Evolutionary conservation across 768 basidiomycete genomes (phyloP), one percentile per base, ranked within the genome.

Genomic region (Pulveroboletus ravenelii): DNA sequence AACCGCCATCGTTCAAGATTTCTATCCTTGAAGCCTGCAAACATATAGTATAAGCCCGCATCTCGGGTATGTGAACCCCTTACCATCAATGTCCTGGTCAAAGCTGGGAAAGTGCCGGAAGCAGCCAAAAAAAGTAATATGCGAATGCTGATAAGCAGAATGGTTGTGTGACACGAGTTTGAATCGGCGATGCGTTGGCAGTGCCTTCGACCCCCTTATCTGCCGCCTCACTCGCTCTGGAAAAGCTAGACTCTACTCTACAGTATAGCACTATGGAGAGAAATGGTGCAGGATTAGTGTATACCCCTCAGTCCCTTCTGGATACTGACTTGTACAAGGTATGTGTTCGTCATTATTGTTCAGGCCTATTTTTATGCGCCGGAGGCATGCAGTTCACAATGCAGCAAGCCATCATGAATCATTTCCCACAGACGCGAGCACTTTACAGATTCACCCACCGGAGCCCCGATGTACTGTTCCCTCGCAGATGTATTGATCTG

Each of bases 301-400:
- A 61, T 30, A 54, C 37, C 5, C 61, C 56, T 35, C 53, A 17
- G 27, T 93, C 91, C 14, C 73, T 97, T 45, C 77, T 97, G 40
- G 95, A 97, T 67, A 93, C 93, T 0, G 95, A 97, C 68, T 71
- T 95, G 29, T 97, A 97, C 81, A 98, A 95, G 80, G 92, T 85
- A 46, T 40, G 52, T 15, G 40, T 37, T n/a, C 47, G 30, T 29
- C 17, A 25, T 42, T 23, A 37, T 31, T 14, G 8, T 35, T 18
- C 41, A 1, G 12, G 17, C 9, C 30, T 10, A 18, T 39, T 13
- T 23, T 43, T n/a, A 40, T 47, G 39, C 35, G 3, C 17, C 23
- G 2, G 9, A 6, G 32, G 8, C 27, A 29, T 29, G 13, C 50
- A 95, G 91, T 74, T 96, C 41, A 89, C 93, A 0, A 98, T 96